phyloP scores from a whole-genome alignment of 139 green algal species.

The Closterium sp. region DNA sequence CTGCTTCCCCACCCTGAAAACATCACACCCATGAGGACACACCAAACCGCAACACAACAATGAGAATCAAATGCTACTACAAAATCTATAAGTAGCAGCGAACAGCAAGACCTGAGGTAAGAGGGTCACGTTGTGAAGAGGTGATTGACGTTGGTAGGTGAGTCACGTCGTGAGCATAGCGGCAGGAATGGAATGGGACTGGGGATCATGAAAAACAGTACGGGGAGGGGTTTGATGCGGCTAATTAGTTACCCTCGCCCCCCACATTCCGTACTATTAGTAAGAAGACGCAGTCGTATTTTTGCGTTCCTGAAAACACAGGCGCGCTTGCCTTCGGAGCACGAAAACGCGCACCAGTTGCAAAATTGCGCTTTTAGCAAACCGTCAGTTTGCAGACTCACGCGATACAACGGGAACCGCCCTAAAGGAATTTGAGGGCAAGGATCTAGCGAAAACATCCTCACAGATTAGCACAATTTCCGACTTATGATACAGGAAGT shows the following conservation, averaged over 20 bases:
- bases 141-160: neutral
- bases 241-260: neutral
- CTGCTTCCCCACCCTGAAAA: constrained; percentile 94
- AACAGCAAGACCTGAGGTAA: neutral
- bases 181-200: too few species aligned
- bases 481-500: too few species aligned
- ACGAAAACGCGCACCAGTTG: neutral
- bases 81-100: neutral
- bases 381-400: neutral
- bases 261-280: neutral
- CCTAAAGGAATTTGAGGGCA: neutral
- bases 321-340: neutral
- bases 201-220: neutral
- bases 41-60: too few species aligned
- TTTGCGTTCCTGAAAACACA: neutral
- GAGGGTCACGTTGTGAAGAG: neutral
- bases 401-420: neutral
- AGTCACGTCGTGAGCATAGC: neutral
- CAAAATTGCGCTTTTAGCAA: neutral
- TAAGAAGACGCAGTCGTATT: neutral
- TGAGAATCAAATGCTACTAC: too few species aligned
- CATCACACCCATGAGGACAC: neutral
- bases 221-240: neutral
- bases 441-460: neutral
- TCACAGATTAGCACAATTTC: too few species aligned